Conservation (phyloP, 345 rosid genomes). For the Aquilaria yunnanensis region DNA sequence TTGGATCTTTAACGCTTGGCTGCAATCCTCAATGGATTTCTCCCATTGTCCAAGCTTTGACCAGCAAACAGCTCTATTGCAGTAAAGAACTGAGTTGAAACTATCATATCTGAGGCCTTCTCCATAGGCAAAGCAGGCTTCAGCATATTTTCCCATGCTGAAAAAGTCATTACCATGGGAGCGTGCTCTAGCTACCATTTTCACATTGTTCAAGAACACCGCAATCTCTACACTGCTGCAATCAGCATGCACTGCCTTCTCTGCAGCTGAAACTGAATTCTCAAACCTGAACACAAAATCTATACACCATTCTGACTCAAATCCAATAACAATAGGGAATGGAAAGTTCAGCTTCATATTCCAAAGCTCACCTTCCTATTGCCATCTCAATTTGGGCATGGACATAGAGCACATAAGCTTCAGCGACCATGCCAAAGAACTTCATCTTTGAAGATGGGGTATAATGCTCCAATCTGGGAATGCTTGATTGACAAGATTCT, state of each 20-base stretch:
- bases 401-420: conserved; percentile 63
- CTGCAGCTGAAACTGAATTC: conserved; percentile 73
- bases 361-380: conserved; percentile 77
- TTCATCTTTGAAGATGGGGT: conserved; percentile 25
- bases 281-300: conserved; percentile 85
- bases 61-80: conserved; percentile 99
- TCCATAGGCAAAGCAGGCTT: conserved; percentile 89
- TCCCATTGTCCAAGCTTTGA: conserved; percentile 87
- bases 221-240: conserved; percentile 51
- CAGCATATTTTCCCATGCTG: conserved; percentile 60
- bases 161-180: conserved; percentile 79
- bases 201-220: conserved; percentile 54
- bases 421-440: conserved; percentile 67
- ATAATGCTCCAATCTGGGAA: conserved; percentile 37
- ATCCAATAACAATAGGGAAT: conserved; percentile 10
- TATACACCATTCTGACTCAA: conserved; percentile 36
- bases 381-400: conserved; percentile 89
- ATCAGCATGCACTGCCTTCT: conserved; percentile 61
- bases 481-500: conserved; percentile 42
- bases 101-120: conserved; percentile 76
- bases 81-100: conserved; percentile 74
- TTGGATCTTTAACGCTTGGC: conserved; percentile 64
- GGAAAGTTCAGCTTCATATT: conserved; percentile 6
- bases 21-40: conserved; percentile 83
- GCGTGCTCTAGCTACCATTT: conserved; percentile 69